Percentiles rank a stretch among this genome's conserved stretches.
phyloP scores from a whole-genome alignment of 2,329 filamentous ascomycete genomes.

The Onygena corvina region DNA sequence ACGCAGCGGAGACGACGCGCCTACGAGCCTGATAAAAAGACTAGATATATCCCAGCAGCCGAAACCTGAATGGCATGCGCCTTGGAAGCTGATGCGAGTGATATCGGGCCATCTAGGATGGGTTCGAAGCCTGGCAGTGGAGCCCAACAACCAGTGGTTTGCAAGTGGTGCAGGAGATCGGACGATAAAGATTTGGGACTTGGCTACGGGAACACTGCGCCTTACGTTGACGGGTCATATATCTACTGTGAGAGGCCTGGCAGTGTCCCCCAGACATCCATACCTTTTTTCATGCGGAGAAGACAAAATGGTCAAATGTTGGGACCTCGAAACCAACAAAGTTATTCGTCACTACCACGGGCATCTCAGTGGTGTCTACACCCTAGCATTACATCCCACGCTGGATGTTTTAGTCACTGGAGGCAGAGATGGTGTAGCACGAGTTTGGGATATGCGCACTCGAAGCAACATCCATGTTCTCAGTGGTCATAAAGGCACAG shows the following conservation, averaged over 20 bases:
- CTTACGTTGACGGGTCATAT: slow-evolving; percentile 90
- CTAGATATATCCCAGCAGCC: slow-evolving; percentile 51
- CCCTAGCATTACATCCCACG: slow-evolving; percentile 81
- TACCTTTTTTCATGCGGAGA: slow-evolving; percentile 97
- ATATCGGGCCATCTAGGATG: slow-evolving; percentile 94
- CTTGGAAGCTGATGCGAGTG: slow-evolving; percentile 97
- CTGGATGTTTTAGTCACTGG: slow-evolving; percentile 91
- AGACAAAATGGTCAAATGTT: slow-evolving; percentile 99
- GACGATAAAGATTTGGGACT: slow-evolving; percentile 97
- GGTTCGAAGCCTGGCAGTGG: slow-evolving; percentile 80
- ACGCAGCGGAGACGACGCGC: slow-evolving; percentile 36
- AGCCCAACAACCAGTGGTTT: slow-evolving; percentile 96
- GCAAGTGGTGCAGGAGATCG: slow-evolving; percentile 88
- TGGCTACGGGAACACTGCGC: slow-evolving; percentile 72
- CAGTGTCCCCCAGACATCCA: slow-evolving; percentile 83
- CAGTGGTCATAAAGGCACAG: slow-evolving; percentile 77
- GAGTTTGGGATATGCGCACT: slow-evolving; percentile 98
- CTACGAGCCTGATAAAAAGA: slow-evolving; percentile 50
- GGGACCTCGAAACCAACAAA: slow-evolving; percentile 99
- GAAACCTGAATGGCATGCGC: slow-evolving; percentile 90
- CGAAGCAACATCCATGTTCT: slow-evolving; percentile 91
- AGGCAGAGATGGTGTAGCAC: slow-evolving; percentile 81
- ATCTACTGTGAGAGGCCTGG: slow-evolving; percentile 80
- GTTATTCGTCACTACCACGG: slow-evolving; percentile 97
- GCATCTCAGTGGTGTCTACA: slow-evolving; percentile 91